Conservation (phyloP, 1,139 yeast genomes). For the Yamadazyma epiphylla region DNA sequence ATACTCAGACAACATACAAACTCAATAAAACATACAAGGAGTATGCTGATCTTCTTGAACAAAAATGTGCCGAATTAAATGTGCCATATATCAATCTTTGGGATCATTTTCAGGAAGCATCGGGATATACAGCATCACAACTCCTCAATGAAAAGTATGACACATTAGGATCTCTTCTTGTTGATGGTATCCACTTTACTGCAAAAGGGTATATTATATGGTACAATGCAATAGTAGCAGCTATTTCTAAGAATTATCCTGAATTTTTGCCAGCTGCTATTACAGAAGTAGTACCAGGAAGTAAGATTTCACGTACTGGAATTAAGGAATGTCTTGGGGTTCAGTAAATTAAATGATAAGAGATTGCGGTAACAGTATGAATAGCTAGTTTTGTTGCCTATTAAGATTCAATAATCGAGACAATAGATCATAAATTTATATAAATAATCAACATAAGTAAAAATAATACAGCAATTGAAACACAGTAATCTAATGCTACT, state of each 20-base stretch:
- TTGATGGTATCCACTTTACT: constrained; percentile 70
- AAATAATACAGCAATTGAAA: too few species aligned
- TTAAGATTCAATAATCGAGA: too few species aligned
- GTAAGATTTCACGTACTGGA: too few species aligned
- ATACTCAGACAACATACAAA: constrained; percentile 8
- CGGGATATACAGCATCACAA: constrained; percentile 12
- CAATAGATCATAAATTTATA: too few species aligned
- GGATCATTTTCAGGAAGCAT: constrained; percentile 13
- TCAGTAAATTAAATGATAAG: too few species aligned
- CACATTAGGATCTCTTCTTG: constrained; percentile 16
- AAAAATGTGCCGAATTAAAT: constrained; percentile 38
- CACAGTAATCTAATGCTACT: too few species aligned
- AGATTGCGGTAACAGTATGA: too few species aligned
- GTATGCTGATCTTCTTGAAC: constrained; percentile 49
- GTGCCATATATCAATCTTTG: constrained; percentile 57
- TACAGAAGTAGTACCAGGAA: too few species aligned
- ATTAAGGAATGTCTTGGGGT: too few species aligned
- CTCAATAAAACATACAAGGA: constrained; percentile 23
- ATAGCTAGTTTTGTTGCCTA: too few species aligned
- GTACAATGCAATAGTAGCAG: constrained; percentile 36
- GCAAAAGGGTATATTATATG: constrained; percentile 57
- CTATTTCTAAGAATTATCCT: constrained; percentile 44
- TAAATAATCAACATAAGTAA: too few species aligned
- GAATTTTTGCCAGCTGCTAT: too few species aligned
- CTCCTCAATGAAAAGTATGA: constrained; percentile 13